Percentiles rank a stretch among this genome's conserved stretches.
Conservation (phyloP, 106 monocot genomes). For the Triglochin maritima region DNA sequence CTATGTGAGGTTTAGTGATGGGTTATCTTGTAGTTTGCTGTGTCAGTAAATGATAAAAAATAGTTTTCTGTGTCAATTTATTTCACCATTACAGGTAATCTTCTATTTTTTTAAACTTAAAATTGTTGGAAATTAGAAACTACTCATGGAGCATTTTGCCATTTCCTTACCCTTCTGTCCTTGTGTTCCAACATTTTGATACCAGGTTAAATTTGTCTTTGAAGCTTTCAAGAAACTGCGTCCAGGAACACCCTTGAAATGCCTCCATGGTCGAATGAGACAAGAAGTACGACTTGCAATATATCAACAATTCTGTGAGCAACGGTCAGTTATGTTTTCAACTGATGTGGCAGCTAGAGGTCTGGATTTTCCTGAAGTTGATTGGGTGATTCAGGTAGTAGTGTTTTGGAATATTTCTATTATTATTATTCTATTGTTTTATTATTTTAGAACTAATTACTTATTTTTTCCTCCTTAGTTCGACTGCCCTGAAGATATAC, state of each 20-base stretch:
- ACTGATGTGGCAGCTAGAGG: conserved; percentile 91
- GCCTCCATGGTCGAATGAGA: conserved; percentile 87
- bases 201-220: conserved; percentile 84
- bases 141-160: too few species aligned
- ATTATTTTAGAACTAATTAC: not conserved
- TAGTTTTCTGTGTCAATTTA: too few species aligned
- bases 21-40: too few species aligned
- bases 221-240: conserved; percentile 88
- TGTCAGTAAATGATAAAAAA: too few species aligned
- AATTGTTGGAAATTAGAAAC: too few species aligned
- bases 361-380: conserved; percentile 79
- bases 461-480: conserved; percentile 32
- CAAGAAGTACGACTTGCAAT: conserved; percentile 63
- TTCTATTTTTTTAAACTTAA: too few species aligned
- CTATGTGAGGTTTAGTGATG: too few species aligned
- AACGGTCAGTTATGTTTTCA: conserved; percentile 69
- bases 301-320: conserved; percentile 64
- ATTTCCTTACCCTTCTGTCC: too few species aligned
- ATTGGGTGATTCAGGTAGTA: conserved; percentile 94
- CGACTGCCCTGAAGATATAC: conserved; percentile 90
- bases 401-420: not conserved
- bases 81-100: too few species aligned
- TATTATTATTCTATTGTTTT: too few species aligned
- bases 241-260: conserved; percentile 84
- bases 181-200: not conserved